Conservation (phyloP, 2,329 filamentous ascomycete genomes). For the Thelonectria olida region DNA sequence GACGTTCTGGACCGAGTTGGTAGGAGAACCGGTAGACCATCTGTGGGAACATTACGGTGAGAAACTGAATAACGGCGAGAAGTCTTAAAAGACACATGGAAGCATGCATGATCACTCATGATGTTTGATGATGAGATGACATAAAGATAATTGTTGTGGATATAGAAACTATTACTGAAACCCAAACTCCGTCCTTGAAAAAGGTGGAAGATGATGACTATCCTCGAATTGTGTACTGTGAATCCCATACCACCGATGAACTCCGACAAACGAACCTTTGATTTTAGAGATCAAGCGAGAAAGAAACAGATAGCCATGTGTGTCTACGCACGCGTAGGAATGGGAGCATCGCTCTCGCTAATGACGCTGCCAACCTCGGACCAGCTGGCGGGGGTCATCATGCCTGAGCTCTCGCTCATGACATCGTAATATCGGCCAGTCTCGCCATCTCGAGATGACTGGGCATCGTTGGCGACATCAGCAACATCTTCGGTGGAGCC, state of each 20-base stretch:
- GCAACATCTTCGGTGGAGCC: conserved; percentile 61
- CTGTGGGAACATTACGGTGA: conserved; percentile 79
- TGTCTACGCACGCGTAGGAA: conserved; percentile 44
- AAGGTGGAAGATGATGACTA: background rate
- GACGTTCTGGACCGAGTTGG: conserved; percentile 73
- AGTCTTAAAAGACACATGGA: background rate
- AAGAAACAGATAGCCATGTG: background rate
- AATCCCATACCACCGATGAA: conserved; percentile 7
- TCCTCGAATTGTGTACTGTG: conserved; percentile 11
- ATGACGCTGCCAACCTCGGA: conserved; percentile 71
- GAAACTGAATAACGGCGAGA: conserved; percentile 28
- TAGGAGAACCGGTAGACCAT: conserved; percentile 71
- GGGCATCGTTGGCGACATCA: conserved; percentile 55
- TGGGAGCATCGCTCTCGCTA: conserved; percentile 60
- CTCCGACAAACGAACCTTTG: conserved; percentile 4
- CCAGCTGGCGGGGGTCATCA: conserved; percentile 70
- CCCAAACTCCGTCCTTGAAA: conserved; percentile 28
- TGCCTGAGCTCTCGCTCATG: conserved; percentile 67
- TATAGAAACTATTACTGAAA: conserved; percentile 25
- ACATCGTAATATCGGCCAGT: conserved; percentile 60
- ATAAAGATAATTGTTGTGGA: conserved; percentile 26
- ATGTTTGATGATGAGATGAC: background rate
- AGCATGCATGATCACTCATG: background rate
- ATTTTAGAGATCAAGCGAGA: conserved; percentile 5
- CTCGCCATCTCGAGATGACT: conserved; percentile 49